phyloP scores from a whole-genome alignment of 257 asterid species.

The Knoxia roxburghii region DNA sequence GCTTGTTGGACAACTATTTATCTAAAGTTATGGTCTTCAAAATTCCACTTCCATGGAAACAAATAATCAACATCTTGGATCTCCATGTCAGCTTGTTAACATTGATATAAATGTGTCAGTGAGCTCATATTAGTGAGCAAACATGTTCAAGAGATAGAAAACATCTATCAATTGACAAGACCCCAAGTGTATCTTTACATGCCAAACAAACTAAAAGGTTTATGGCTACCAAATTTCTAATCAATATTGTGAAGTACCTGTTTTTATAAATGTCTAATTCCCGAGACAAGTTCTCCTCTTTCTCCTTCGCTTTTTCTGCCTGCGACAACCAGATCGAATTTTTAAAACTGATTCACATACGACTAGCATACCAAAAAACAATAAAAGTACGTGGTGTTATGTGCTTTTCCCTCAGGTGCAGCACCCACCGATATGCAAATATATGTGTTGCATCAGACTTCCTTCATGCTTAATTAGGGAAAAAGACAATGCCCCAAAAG shows the following conservation, averaged over 20 bases:
- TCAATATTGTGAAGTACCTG: slow-evolving; percentile 39
- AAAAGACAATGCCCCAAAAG: neutral
- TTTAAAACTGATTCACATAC: slow-evolving; percentile 9
- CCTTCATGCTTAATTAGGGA: neutral
- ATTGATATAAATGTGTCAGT: neutral
- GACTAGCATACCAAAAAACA: neutral
- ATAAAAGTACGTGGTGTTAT: neutral
- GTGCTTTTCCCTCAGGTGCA: neutral
- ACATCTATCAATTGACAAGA: neutral
- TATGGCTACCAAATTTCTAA: neutral
- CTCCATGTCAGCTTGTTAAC: neutral
- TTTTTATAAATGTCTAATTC: slow-evolving; percentile 48
- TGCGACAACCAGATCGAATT: slow-evolving; percentile 24
- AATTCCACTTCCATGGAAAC: neutral
- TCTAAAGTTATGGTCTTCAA: neutral
- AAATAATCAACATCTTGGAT: neutral
- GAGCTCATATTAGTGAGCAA: neutral
- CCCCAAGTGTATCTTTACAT: neutral
- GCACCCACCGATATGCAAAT: neutral
- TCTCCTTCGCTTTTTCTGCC: slow-evolving; percentile 92
- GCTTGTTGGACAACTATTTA: neutral
- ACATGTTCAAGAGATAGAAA: neutral
- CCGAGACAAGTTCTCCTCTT: slow-evolving; percentile 58
- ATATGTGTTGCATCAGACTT: neutral
- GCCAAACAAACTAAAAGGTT: neutral